Conservation (phyloP, 2,329 filamentous ascomycete genomes). For the Sclerotinia spermophila region DNA sequence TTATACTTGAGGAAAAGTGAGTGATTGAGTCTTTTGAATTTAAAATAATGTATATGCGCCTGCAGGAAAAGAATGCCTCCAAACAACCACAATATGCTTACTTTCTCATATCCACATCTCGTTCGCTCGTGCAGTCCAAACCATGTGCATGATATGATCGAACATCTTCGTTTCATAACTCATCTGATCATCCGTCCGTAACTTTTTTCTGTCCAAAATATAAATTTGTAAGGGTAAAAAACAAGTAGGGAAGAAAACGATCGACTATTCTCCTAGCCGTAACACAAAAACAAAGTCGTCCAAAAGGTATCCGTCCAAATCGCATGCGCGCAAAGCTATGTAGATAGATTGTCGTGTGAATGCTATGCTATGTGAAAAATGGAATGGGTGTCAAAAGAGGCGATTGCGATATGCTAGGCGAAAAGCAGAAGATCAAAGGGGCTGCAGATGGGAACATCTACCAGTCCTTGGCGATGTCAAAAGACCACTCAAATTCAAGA, state of each 20-base stretch:
- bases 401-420: background rate
- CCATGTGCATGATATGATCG: background rate
- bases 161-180: constrained; percentile 4
- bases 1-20: constrained; percentile 13
- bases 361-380: background rate
- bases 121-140: constrained; percentile 2
- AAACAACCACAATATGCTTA: background rate
- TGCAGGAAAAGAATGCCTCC: constrained; percentile 13
- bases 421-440: background rate
- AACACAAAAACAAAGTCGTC: background rate
- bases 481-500: constrained; percentile 91
- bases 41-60: constrained; percentile 11
- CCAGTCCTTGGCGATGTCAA: constrained; percentile 97
- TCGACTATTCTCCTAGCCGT: background rate
- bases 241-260: background rate
- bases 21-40: constrained; percentile 10
- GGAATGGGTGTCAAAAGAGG: background rate
- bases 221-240: background rate
- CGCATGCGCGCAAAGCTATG: background rate
- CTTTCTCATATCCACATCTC: background rate
- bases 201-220: constrained; percentile 7
- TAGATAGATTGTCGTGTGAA: background rate
- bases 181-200: constrained; percentile 11
- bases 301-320: background rate
- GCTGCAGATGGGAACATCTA: constrained; percentile 39